These are phyloP conservation scores for Ceraceosorus bombacis DNA, from an alignment of 1,284 basidiomycete genomes.

Conservation along the genomic window DNA sequence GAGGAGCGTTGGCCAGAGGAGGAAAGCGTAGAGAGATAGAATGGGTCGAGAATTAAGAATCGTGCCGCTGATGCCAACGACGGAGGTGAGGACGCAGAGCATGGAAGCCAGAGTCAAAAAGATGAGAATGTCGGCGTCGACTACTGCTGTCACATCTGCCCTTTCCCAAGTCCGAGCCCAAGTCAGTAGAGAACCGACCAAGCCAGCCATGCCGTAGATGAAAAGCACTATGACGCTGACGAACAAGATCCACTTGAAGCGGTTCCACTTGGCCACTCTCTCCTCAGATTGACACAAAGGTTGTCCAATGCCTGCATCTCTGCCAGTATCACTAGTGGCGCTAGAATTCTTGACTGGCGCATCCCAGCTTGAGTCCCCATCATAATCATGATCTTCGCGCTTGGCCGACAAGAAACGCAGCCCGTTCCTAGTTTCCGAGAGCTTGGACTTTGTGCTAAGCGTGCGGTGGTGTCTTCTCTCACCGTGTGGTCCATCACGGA, in stretches of 20 bases:
- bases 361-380: conserved; percentile 6
- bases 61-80: conserved; percentile 52
- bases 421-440: conserved; percentile 9
- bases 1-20: conserved; percentile 47
- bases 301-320: neutral
- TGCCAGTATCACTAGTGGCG: too few species aligned
- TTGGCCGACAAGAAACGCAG: conserved; percentile 9
- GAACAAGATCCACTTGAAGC: conserved; percentile 14
- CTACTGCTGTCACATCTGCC: conserved; percentile 10
- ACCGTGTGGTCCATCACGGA: neutral
- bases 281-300: neutral
- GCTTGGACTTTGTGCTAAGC: conserved; percentile 1
- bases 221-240: conserved; percentile 14
- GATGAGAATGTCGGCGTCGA: conserved; percentile 14
- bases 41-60: conserved; percentile 47
- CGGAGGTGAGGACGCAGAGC: conserved; percentile 51
- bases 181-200: conserved; percentile 8
- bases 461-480: neutral
- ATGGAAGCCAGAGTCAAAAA: conserved; percentile 14
- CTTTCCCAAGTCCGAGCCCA: conserved; percentile 14
- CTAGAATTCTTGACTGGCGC: neutral
- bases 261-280: conserved; percentile 10
- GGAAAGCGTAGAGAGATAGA: conserved; percentile 46
- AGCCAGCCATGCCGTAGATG: conserved; percentile 7
- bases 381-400: conserved; percentile 7